A percentile compares a stretch with the other conserved stretches of the same genome.
Conservation (phyloP, 208 protist genomes). For the Crithidia expoeki region DNA sequence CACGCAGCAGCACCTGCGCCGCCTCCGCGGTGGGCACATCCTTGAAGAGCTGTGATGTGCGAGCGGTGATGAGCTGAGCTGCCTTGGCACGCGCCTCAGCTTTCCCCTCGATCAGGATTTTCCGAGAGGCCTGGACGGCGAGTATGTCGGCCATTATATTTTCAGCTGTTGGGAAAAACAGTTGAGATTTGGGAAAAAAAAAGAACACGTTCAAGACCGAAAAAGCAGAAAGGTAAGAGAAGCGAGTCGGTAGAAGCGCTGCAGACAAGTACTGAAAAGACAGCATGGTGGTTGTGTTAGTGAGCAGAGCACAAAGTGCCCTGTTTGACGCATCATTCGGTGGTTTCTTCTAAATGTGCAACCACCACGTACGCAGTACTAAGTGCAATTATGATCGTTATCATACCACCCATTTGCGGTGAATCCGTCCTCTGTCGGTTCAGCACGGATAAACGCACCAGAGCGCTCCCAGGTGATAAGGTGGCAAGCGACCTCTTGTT, state of each 20-base stretch:
- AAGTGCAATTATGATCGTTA: too few species aligned
- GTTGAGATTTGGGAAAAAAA: neutral
- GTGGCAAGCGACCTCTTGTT: too few species aligned
- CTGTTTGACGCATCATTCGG: neutral
- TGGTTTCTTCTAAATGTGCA: too few species aligned
- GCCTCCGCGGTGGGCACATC: conserved; percentile 52
- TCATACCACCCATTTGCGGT: too few species aligned
- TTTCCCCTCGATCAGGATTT: conserved; percentile 63
- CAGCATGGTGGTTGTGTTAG: neutral
- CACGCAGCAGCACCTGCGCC: conserved; percentile 30
- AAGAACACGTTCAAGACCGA: too few species aligned
- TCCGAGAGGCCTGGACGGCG: conserved; percentile 41
- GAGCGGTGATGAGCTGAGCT: conserved; percentile 38
- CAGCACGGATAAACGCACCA: too few species aligned
- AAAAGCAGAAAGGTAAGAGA: neutral
- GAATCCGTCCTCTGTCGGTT: too few species aligned
- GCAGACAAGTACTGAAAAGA: neutral
- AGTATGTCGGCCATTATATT: conserved; percentile 49
- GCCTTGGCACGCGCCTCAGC: conserved; percentile 50
- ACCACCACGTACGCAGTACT: too few species aligned
- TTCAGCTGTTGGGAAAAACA: too few species aligned
- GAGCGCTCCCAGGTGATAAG: too few species aligned
- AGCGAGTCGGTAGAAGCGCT: neutral
- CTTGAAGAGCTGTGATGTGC: conserved; percentile 51
- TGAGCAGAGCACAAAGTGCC: neutral